Evolutionary conservation across 202 grass and related monocot species (phyloP).

Genomic region (Setaria viridis): DNA sequence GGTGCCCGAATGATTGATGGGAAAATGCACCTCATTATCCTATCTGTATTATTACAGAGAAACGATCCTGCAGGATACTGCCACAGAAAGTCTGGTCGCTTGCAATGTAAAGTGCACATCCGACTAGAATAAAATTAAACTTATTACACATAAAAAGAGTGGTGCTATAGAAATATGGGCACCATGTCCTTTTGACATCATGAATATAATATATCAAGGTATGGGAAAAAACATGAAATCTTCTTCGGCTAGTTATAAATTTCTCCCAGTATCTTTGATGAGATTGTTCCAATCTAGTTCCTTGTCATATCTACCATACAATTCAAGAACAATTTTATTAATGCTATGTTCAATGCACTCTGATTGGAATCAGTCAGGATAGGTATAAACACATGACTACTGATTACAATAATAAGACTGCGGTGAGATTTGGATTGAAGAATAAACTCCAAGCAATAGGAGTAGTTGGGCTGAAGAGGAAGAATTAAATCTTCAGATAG

Average conservation of each 20-base stretch:
- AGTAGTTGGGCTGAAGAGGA: background rate
- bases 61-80: background rate
- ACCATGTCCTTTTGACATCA: background rate
- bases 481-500: background rate
- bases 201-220: background rate
- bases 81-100: conserved; percentile 5
- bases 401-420: background rate
- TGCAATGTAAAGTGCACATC: conserved; percentile 8
- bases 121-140: background rate
- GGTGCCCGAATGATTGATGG: conserved; percentile 5
- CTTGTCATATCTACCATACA: conserved; percentile 12
- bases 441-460: background rate
- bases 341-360: background rate
- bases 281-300: conserved; percentile 35
- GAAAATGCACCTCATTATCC: background rate
- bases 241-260: conserved; percentile 13
- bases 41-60: conserved; percentile 10
- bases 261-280: conserved; percentile 36
- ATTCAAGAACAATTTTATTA: conserved; percentile 22
- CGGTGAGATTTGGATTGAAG: background rate
- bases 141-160: background rate
- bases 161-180: background rate
- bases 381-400: background rate
- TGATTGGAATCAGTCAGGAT: conserved; percentile 18
- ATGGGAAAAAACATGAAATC: conserved; percentile 19